phyloP scores from a whole-genome alignment of 2,329 filamentous ascomycete genomes.

The Intubia oerlemansii region DNA sequence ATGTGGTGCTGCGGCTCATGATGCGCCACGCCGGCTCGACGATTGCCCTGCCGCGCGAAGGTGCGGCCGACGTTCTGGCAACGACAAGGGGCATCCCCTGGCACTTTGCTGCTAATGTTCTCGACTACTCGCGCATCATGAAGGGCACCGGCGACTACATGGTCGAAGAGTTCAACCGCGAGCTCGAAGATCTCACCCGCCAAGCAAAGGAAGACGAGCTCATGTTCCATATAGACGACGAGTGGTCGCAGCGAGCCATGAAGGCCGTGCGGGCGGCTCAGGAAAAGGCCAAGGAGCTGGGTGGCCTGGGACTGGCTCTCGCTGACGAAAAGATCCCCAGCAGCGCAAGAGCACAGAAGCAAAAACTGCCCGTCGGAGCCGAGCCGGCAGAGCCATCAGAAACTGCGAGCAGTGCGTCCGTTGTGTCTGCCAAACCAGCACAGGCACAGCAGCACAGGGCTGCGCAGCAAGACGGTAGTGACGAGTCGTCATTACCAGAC shows the following conservation, averaged over 20 bases:
- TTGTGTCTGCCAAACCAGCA: no score
- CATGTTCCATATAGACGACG: slow-evolving; percentile 74
- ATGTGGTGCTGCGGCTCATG: slow-evolving; percentile 76
- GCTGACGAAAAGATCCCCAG: neutral
- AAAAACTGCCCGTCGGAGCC: slow-evolving; percentile 2
- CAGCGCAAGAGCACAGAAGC: no score
- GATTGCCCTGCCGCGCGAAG: slow-evolving; percentile 69
- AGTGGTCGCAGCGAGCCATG: slow-evolving; percentile 77
- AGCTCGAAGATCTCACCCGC: slow-evolving; percentile 50
- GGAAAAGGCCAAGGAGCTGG: slow-evolving; percentile 40
- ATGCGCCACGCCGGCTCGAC: slow-evolving; percentile 63
- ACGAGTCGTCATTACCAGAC: no score
- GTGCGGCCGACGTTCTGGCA: slow-evolving; percentile 40
- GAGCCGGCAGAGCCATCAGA: slow-evolving; percentile 1
- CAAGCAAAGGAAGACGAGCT: slow-evolving; percentile 81
- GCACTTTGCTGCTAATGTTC: slow-evolving; percentile 83
- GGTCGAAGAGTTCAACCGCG: slow-evolving; percentile 54
- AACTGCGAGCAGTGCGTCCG: no score
- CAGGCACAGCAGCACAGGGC: slow-evolving; percentile 2
- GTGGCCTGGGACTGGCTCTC: slow-evolving; percentile 11
- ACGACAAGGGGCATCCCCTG: slow-evolving; percentile 41
- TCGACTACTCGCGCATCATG: slow-evolving; percentile 86
- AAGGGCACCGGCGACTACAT: slow-evolving; percentile 85
- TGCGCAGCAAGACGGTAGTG: slow-evolving; percentile 7
- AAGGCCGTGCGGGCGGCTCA: slow-evolving; percentile 52